Conservation (phyloP, 345 rosid species). For the Eutrema japonicum region DNA sequence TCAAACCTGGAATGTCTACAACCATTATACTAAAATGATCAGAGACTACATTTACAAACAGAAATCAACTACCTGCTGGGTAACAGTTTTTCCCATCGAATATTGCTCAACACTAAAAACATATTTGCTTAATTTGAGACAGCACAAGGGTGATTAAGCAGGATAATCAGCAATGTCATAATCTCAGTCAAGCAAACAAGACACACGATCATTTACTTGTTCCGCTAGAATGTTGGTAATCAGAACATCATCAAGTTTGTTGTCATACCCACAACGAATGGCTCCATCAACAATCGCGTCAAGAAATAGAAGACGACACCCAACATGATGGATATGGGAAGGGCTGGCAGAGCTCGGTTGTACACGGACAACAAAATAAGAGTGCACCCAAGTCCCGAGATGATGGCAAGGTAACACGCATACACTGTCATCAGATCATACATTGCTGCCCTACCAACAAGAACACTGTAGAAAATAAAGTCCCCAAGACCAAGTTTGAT, state of each 20-base stretch:
- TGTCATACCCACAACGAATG: slow-evolving; percentile 78
- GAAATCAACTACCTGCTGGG: slow-evolving; percentile 2
- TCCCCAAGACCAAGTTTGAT: slow-evolving; percentile 96
- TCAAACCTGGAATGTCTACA: slow-evolving; percentile 10
- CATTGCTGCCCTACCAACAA: slow-evolving; percentile 99
- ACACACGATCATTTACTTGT: slow-evolving; percentile 25
- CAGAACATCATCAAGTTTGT: slow-evolving; percentile 86
- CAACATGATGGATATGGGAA: slow-evolving; percentile 84
- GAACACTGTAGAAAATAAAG: slow-evolving; percentile 96
- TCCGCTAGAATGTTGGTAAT: slow-evolving; percentile 31
- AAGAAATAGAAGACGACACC: slow-evolving; percentile 92
- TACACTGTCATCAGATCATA: slow-evolving; percentile 97
- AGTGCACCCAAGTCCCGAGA: slow-evolving; percentile 97
- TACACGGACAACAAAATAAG: slow-evolving; percentile 85
- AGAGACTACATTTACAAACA: slow-evolving; percentile 14
- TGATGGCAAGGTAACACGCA: slow-evolving; percentile 94
- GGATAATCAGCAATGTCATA: not conserved
- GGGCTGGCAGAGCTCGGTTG: slow-evolving; percentile 89
- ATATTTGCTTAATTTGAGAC: slow-evolving; percentile 11
- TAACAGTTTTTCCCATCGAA: slow-evolving; percentile 7
- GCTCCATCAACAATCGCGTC: slow-evolving; percentile 91
- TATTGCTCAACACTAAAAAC: not conserved
- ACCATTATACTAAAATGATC: not conserved
- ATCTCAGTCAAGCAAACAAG: too few species aligned
- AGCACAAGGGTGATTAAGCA: slow-evolving; percentile 16